Evolutionary conservation across 805 yeast genomes (phyloP).

Genomic region (Pichia pseudocactophila): DNA sequence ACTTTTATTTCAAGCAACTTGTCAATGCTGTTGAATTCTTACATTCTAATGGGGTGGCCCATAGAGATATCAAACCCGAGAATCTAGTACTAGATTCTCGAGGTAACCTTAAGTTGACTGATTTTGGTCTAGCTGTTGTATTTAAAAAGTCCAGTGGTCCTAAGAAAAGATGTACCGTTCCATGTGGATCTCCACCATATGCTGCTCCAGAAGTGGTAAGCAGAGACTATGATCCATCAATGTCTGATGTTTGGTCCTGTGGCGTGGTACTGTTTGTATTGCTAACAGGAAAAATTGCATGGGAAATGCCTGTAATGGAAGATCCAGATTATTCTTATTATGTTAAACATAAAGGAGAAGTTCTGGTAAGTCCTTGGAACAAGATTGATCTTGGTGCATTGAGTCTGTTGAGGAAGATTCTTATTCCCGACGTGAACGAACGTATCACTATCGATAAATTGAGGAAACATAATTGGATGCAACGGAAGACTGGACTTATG

Average conservation of each 20-base stretch:
- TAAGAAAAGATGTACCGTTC: slow-evolving; percentile 37
- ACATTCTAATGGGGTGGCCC: slow-evolving; percentile 59
- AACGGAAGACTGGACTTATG: slow-evolving; percentile 34
- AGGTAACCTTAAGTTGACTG: slow-evolving; percentile 67
- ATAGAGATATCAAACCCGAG: slow-evolving; percentile 63
- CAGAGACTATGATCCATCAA: slow-evolving; percentile 45
- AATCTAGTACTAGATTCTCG: slow-evolving; percentile 51
- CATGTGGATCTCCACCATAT: slow-evolving; percentile 71
- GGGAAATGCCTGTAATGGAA: slow-evolving; percentile 50
- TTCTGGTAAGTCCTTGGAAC: slow-evolving; percentile 45
- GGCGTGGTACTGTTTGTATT: slow-evolving; percentile 57
- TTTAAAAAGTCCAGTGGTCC: slow-evolving; percentile 42
- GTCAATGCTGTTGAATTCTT: slow-evolving; percentile 50
- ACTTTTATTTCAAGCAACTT: slow-evolving; percentile 59
- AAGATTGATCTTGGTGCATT: slow-evolving; percentile 39
- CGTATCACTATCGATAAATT: slow-evolving; percentile 37
- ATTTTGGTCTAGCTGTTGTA: slow-evolving; percentile 66
- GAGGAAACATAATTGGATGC: slow-evolving; percentile 48
- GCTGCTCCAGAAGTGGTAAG: slow-evolving; percentile 64
- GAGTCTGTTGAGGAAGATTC: slow-evolving; percentile 42
- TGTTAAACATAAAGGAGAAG: slow-evolving; percentile 37
- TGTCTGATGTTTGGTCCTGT: slow-evolving; percentile 61
- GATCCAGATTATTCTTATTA: slow-evolving; percentile 35
- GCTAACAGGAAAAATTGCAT: slow-evolving; percentile 58
- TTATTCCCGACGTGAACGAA: slow-evolving; percentile 39